Evolutionary conservation across 164 flowering plant genomes (phyloP).

Genomic region (Santalum album): DNA sequence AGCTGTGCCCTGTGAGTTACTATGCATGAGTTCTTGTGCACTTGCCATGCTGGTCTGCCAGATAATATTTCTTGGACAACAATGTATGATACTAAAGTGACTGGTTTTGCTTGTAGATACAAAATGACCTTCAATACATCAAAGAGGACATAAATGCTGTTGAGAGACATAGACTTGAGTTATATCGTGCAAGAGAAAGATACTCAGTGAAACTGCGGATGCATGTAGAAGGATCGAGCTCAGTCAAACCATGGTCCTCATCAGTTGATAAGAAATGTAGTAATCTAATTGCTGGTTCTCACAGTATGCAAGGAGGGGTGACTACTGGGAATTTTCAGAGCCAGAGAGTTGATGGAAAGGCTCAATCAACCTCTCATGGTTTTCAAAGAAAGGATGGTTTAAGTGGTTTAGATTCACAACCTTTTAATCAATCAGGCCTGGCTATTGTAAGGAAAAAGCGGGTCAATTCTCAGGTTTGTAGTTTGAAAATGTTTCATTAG

Average conservation of each 20-base stretch:
- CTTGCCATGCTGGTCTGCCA: not conserved
- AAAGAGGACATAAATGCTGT: conserved; percentile 77
- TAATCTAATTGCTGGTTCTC: conserved; percentile 39
- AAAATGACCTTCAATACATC: conserved; percentile 77
- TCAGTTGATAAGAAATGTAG: conserved; percentile 42
- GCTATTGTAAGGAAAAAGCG: conserved; percentile 67
- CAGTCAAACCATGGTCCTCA: conserved; percentile 37
- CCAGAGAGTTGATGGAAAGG: conserved; percentile 42
- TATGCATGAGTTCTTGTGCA: not conserved
- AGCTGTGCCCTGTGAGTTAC: not conserved
- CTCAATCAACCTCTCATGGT: conserved; percentile 42
- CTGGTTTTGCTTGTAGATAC: conserved; percentile 37
- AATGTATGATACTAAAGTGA: not conserved
- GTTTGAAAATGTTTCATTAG: conserved; percentile 1
- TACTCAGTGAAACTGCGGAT: conserved; percentile 58
- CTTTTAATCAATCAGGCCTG: conserved; percentile 46
- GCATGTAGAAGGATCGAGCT: conserved; percentile 41
- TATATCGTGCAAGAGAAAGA: conserved; percentile 61
- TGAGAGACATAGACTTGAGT: conserved; percentile 71
- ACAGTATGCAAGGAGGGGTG: conserved; percentile 34
- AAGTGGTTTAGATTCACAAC: conserved; percentile 57
- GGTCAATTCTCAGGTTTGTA: conserved; percentile 69
- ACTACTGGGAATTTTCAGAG: conserved; percentile 33
- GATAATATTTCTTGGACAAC: not conserved
- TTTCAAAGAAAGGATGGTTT: conserved; percentile 42